Evolutionary conservation across 495 filamentous ascomycete species (phyloP), one percentile per base, ranked within the genome.

Genomic region (Xeromyces bisporus): DNA sequence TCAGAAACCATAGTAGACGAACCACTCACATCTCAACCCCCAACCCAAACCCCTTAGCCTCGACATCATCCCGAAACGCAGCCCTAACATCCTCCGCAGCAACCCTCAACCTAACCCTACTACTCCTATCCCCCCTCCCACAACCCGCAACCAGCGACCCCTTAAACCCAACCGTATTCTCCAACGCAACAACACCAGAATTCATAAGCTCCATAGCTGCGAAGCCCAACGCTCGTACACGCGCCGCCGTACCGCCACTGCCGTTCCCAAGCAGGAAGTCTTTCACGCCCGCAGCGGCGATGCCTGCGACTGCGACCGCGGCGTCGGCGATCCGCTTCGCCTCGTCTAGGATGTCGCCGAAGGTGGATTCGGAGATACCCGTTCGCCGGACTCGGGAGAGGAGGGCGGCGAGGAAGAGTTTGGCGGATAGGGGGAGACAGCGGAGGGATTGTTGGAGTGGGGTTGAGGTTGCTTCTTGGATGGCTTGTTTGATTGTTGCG

Each of bases 271-370:
- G 50, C 1, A 67, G 32, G 39, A 55, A 64, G 2, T 62, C 56
- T 14, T 53, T 58, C 11, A 64, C 50, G 4, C 48, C 50, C 0
- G 43, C 43, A 8, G 56, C 57, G 5, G 60, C 58, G 2, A 47
- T 46, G 13, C 58, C 56, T 4, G 60, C 54, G 12, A 60, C 48
- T 2, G 60, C 64, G 3, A 71, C 65, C 1, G 58, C 56, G 7
- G 55, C 57, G 32, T 63, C 60, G 15, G 76, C 72, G 51, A 92
- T 71, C 14, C 76, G 68, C 44, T 76, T 76, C 40, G 85, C 79
- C 53, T 96, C 91, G 32, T 93, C 85, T 16, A 93, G 56, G 11
- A 94, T 77, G 34, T 97, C 89, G n/a, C 82, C 77, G 35, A 92
- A 67, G 0, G 81, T 72, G 25, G 80, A 83, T 56, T 97, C 89